Percentiles rank a stretch among this genome's conserved stretches.
Evolutionary conservation across 176 grass and related monocot genomes (phyloP).

Genomic region (Secale cereale): DNA sequence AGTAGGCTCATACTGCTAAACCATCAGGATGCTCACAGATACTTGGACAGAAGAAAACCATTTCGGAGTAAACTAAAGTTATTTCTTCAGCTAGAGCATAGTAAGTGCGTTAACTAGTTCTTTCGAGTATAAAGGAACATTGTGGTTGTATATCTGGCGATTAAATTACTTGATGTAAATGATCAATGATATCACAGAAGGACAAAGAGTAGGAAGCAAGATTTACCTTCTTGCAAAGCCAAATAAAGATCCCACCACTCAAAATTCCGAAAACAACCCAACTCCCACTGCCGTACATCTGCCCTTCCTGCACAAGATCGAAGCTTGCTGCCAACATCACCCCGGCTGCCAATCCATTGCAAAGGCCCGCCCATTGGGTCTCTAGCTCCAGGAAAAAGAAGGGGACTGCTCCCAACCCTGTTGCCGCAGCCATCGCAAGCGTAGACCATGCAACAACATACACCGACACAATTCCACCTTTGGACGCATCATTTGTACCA

Average conservation of each 20-base stretch:
- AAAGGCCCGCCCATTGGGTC: conserved; percentile 77
- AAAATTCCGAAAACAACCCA: conserved; percentile 94
- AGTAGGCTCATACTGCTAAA: neutral
- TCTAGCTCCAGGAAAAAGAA: conserved; percentile 97
- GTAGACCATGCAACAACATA: conserved; percentile 86
- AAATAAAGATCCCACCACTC: conserved; percentile 84
- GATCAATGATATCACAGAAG: neutral
- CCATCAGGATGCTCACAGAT: neutral
- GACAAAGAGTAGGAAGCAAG: neutral
- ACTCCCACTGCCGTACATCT: conserved; percentile 69
- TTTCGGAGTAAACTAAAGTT: neutral
- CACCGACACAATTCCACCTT: conserved; percentile 56
- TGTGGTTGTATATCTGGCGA: neutral
- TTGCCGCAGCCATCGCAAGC: conserved; percentile 86
- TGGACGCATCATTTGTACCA: conserved; percentile 47
- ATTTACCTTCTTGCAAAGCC: conserved; percentile 96
- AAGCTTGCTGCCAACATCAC: conserved; percentile 98
- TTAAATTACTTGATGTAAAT: neutral
- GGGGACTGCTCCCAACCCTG: conserved; percentile 70
- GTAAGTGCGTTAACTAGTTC: neutral
- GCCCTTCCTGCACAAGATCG: conserved; percentile 90
- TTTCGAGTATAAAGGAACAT: neutral
- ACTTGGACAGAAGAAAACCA: neutral
- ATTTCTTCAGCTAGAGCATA: neutral
- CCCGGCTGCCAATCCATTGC: conserved; percentile 82